Conservation (phyloP, 441 rosid species). For the Eutrema salsugineum region DNA sequence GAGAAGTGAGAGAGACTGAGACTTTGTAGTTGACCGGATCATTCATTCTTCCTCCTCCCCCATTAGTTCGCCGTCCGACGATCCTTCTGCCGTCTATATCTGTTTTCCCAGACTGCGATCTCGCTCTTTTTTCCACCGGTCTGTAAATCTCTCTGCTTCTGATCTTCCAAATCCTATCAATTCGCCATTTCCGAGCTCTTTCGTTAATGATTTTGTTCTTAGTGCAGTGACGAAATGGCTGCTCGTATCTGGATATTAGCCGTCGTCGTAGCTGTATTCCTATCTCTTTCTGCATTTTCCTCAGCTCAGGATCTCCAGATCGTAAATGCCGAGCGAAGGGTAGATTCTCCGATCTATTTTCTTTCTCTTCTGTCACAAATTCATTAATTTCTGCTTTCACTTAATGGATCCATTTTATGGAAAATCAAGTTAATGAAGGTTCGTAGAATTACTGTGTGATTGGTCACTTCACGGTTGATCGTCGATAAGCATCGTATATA, state of each 20-base stretch:
- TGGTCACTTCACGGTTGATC: neutral
- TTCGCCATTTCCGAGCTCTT: slow-evolving; percentile 10
- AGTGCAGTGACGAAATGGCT: slow-evolving; percentile 43
- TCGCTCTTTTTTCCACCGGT: neutral
- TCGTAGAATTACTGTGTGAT: neutral
- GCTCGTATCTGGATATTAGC: slow-evolving; percentile 35
- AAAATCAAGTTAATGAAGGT: neutral
- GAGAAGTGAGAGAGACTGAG: slow-evolving; percentile 19
- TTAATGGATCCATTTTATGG: slow-evolving; percentile 1
- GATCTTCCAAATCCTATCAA: neutral
- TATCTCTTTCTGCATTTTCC: slow-evolving; percentile 39
- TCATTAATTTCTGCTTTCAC: neutral
- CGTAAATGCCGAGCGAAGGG: slow-evolving; percentile 92
- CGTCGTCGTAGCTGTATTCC: slow-evolving; percentile 28
- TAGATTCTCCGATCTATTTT: slow-evolving; percentile 35
- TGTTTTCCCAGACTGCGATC: neutral
- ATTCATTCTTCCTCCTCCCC: slow-evolving; percentile 2
- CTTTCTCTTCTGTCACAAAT: neutral
- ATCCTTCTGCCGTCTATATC: neutral
- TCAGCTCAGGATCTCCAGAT: slow-evolving; percentile 60
- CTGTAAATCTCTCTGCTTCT: neutral
- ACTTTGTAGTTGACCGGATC: slow-evolving; percentile 37
- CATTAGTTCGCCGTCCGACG: slow-evolving; percentile 21
- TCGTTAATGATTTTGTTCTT: neutral
- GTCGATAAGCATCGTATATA: neutral